A percentile compares a stretch with the other conserved stretches of the same genome.
Evolutionary conservation across 2,329 filamentous ascomycete species (phyloP).

Genomic region (Neonectria ditissima): DNA sequence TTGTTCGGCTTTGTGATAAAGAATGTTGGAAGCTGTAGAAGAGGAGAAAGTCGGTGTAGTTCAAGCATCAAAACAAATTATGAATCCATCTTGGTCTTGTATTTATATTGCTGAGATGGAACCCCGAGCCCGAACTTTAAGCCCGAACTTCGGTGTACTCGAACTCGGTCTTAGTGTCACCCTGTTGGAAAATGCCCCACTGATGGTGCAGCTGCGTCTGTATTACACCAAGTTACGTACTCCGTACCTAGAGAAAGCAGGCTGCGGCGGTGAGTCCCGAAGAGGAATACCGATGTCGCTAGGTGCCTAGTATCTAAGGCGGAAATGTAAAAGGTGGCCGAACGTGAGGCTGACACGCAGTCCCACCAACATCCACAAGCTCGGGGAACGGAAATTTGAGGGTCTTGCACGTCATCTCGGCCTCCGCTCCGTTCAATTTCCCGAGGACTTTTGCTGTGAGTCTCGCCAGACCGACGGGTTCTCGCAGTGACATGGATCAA

Average conservation of each 20-base stretch:
- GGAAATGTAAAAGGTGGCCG: too few relatives aligned
- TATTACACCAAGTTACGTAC: too few relatives aligned
- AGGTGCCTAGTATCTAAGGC: too few relatives aligned
- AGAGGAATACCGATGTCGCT: too few relatives aligned
- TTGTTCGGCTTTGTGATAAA: background rate
- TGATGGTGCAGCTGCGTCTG: too few relatives aligned
- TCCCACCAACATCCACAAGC: too few relatives aligned
- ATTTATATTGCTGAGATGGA: background rate
- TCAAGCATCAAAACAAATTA: too few relatives aligned
- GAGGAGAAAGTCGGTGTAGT: too few relatives aligned
- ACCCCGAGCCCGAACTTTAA: background rate
- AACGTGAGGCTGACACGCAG: too few relatives aligned
- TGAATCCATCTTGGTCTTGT: background rate
- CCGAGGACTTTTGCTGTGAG: background rate
- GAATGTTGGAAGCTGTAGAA: background rate
- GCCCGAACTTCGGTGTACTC: background rate
- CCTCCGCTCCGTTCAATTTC: background rate
- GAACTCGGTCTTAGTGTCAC: background rate
- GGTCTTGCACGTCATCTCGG: background rate
- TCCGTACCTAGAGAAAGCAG: too few relatives aligned
- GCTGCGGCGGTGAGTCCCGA: too few relatives aligned
- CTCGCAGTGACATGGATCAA: background rate
- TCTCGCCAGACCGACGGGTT: background rate
- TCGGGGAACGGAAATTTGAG: background rate
- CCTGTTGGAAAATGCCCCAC: background rate